Evolutionary conservation across 768 basidiomycete genomes (phyloP).

Genomic region (Termitomyces sp.): DNA sequence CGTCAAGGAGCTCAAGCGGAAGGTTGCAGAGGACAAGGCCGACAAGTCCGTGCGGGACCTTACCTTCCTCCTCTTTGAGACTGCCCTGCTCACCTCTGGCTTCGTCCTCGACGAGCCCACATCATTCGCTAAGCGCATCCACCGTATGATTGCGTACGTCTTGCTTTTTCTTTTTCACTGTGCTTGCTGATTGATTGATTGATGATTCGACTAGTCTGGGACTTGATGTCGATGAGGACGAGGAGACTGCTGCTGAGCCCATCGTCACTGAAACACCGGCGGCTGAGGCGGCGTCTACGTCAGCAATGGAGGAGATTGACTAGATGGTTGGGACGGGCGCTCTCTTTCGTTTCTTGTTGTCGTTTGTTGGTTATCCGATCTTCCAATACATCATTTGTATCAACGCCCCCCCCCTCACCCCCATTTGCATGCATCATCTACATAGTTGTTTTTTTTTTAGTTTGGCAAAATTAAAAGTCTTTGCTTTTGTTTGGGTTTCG

Average conservation of each 20-base stretch:
- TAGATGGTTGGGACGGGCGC: slow-evolving; percentile 30
- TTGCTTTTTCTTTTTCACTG: not conserved
- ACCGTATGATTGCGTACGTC: slow-evolving; percentile 89
- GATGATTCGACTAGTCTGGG: slow-evolving; percentile 47
- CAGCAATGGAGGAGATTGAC: slow-evolving; percentile 97
- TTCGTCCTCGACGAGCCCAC: slow-evolving; percentile 96
- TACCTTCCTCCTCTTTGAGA: slow-evolving; percentile 95
- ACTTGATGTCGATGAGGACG: slow-evolving; percentile 82
- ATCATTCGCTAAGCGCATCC: slow-evolving; percentile 93
- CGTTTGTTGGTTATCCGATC: no score
- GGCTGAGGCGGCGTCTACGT: slow-evolving; percentile 60
- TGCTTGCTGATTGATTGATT: slow-evolving; percentile 2
- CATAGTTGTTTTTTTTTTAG: no score
- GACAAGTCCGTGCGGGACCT: slow-evolving; percentile 98
- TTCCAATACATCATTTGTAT: no score
- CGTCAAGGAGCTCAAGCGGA: slow-evolving; percentile 93
- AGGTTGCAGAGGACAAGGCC: slow-evolving; percentile 95
- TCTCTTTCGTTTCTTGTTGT: no score
- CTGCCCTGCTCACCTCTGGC: slow-evolving; percentile 90
- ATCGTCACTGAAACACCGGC: slow-evolving; percentile 49
- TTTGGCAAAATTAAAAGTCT: no score
- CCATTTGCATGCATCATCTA: no score
- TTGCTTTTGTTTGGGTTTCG: no score
- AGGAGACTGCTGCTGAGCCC: slow-evolving; percentile 38
- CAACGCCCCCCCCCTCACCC: no score